Conservation (phyloP, 116 monocot genomes). For the Zostera marina region DNA sequence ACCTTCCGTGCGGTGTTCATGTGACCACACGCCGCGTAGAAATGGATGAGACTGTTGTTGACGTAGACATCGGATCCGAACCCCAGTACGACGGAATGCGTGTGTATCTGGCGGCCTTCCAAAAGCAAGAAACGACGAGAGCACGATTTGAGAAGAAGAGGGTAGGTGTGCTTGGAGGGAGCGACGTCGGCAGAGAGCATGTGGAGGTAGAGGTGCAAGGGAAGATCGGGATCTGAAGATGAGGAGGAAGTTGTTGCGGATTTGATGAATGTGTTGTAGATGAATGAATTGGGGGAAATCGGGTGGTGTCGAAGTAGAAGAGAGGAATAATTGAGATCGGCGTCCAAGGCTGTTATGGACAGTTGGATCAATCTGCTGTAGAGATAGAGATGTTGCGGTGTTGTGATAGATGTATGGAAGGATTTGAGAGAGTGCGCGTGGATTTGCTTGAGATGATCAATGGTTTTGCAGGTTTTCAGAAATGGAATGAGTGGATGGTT, state of each 20-base stretch:
- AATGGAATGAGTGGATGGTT: conserved; percentile 5
- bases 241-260: conserved; percentile 1
- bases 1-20: conserved; percentile 10
- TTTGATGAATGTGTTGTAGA: conserved; percentile 13
- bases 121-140: conserved; percentile 10
- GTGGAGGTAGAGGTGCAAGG: conserved; percentile 7
- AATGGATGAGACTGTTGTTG: conserved; percentile 37
- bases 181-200: conserved; percentile 7
- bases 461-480: conserved; percentile 1
- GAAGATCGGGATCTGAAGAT: neutral
- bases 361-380: conserved; percentile 13
- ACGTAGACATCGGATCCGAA: conserved; percentile 29
- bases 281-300: conserved; percentile 8
- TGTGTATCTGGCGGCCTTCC: conserved; percentile 27
- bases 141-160: conserved; percentile 34
- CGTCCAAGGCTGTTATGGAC: neutral
- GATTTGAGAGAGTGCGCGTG: no score
- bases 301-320: conserved; percentile 7
- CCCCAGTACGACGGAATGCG: conserved; percentile 20
- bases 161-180: conserved; percentile 42
- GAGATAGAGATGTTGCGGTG: conserved; percentile 4
- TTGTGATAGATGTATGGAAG: neutral
- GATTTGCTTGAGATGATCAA: conserved; percentile 9
- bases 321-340: conserved; percentile 4
- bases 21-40: conserved; percentile 26